Base-by-base conservation (phyloP, 345 rosid species). In the Lepidium didymum region DNA sequence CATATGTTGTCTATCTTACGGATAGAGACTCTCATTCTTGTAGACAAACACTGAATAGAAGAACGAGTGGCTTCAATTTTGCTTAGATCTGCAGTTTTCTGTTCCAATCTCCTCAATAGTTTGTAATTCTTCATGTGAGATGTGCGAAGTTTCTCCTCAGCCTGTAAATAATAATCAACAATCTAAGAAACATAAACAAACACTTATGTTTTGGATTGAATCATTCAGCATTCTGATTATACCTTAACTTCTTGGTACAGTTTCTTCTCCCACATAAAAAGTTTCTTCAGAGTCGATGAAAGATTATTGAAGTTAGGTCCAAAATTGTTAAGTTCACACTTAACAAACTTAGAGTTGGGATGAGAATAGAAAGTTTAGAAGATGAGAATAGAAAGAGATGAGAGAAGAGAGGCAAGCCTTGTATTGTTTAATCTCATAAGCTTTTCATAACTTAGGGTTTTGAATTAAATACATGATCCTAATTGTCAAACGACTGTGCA, bases 221-320 rank as follows among this genome's bases (percentile, higher is more conserved):
- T 7, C 43, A 58, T 64, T 21, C 12, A 65, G 40, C 23, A 31
- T 41, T 10, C 36, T 56, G 29, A 66, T 10, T 1, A 37, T 55
- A 86, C 96, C 90, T 86, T 88, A 13, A 88, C 96, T 75, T 88
- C 90, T 60, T 69, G 73, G 68, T 84, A 86, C 49, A 88, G 83
- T 78, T 88, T 88, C 75, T 81, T 82, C 85, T 88, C 92, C 89
- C 90, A 88, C 77, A 84, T 75, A 40, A 73, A 76, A 14, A 88
- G 78, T 63, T 84, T 84, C 70, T 77, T 79, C 31, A 86, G 44
- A 58, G 80, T 84, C 15, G 82, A 80, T 37, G 88, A 84, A 53
- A 88, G 69, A 67, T 81, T 86, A 56, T 40, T 74, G 46, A 81
- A 56, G n/a, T 56, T 56, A 53, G 64, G 47, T 38, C 43, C 74